Evolutionary conservation across 192 early-diverging fungal species (phyloP).

Genomic region (Coemansia sp.): DNA sequence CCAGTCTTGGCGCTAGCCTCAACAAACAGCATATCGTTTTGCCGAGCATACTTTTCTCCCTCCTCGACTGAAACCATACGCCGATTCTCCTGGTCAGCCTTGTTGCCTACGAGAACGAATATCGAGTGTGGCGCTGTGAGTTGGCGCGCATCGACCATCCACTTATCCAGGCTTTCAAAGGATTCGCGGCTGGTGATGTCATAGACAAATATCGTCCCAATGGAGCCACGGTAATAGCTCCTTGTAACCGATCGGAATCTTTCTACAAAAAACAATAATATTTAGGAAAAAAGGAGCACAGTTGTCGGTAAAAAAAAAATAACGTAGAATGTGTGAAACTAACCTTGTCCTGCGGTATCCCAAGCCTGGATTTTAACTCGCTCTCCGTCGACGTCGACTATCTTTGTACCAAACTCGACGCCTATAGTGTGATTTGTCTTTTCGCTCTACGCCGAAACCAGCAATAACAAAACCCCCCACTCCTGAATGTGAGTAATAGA

Average conservation of each 20-base stretch:
- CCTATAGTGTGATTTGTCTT: conserved; percentile 77
- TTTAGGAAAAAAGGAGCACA: neutral
- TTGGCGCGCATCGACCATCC: conserved; percentile 68
- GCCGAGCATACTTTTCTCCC: conserved; percentile 59
- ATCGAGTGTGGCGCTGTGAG: conserved; percentile 70
- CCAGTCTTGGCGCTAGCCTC: conserved; percentile 71
- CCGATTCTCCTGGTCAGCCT: conserved; percentile 50
- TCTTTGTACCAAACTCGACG: conserved; percentile 78
- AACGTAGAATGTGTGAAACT: neutral
- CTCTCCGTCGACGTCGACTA: conserved; percentile 68
- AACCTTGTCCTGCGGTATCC: conserved; percentile 77
- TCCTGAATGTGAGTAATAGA: neutral
- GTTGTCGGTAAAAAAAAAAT: neutral
- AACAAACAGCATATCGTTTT: conserved; percentile 61
- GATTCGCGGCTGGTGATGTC: conserved; percentile 73
- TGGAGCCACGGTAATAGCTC: conserved; percentile 82
- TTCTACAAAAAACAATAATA: conserved; percentile 35
- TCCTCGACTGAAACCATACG: conserved; percentile 58
- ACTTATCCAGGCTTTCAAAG: conserved; percentile 65
- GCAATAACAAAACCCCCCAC: conserved; percentile 1
- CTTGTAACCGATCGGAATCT: conserved; percentile 70
- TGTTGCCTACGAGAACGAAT: conserved; percentile 76
- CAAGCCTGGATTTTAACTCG: conserved; percentile 73
- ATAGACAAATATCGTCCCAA: conserved; percentile 78
- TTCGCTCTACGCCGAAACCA: conserved; percentile 55